phyloP scores from a whole-genome alignment of 345 rosid genomes.

The Aurinia saxatilis region DNA sequence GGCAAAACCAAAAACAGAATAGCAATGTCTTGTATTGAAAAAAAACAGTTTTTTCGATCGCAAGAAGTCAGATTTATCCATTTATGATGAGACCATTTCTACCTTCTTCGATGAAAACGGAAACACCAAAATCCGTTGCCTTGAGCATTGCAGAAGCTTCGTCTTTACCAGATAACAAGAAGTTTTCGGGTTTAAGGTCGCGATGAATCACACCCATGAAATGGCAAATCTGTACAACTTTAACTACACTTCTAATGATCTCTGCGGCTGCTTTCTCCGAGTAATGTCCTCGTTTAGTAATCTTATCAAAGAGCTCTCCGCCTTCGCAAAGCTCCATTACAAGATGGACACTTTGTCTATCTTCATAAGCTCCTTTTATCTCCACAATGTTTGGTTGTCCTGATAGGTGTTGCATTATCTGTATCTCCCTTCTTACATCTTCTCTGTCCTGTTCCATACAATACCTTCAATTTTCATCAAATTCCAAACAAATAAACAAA shows the following conservation, averaged over 20 bases:
- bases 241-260: slow-evolving; percentile 52
- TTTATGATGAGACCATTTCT: neutral
- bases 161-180: slow-evolving; percentile 58
- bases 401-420: slow-evolving; percentile 76
- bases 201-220: slow-evolving; percentile 89
- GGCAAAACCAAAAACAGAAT: neutral
- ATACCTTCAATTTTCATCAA: neutral
- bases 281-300: slow-evolving; percentile 63
- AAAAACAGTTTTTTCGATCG: neutral
- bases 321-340: slow-evolving; percentile 93
- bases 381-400: slow-evolving; percentile 84
- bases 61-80: neutral
- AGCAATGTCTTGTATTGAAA: neutral
- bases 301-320: slow-evolving; percentile 86
- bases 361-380: slow-evolving; percentile 72
- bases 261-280: slow-evolving; percentile 73
- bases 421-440: slow-evolving; percentile 67
- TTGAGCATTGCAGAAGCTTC: slow-evolving; percentile 52
- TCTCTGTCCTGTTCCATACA: slow-evolving; percentile 49
- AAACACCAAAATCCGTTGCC: slow-evolving; percentile 82
- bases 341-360: slow-evolving; percentile 67
- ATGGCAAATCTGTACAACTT: slow-evolving; percentile 75
- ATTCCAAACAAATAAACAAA: neutral
- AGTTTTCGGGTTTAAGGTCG: slow-evolving; percentile 89
- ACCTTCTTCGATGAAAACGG: slow-evolving; percentile 89